Evolutionary conservation across 2,329 filamentous ascomycete genomes (phyloP), one percentile per base, ranked within the genome.

Genomic region (Blastomyces emzantsi): DNA sequence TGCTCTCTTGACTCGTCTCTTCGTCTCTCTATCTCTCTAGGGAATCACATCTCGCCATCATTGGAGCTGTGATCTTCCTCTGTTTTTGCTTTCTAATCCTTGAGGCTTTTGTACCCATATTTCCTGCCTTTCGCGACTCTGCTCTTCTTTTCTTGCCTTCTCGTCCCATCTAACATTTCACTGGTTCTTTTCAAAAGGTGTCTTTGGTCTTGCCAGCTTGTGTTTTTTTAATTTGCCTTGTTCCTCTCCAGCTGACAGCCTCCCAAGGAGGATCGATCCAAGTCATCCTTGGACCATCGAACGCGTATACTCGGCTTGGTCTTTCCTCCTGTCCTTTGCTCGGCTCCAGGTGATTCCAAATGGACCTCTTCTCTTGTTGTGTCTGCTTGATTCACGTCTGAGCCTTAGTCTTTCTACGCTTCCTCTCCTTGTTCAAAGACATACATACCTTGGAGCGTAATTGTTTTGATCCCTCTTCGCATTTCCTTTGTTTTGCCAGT

Each of bases 401-500:
- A 60, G 58, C 43, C 43, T 49, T 17, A 51, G 19, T 49, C 43
- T 60, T 49, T 60, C 58, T 47, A 49, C 43, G 25, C 58, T 56
- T 64, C 58, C 43, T 61, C 51, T 62, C 55, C 45, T 39, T 3
- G 19, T 36, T 62, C 58, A 49, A 60, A 41, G 58, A 60, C 30
- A n/a, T 45, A 49, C 25, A 25, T 58, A 25, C 36, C 52, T 47
- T 58, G 49, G 51, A 57, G 36, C 36, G 54, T 62, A 33, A 39
- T 62, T 59, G n/a, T 52, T 57, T 58, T 62, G 33, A 33, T 59
- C 49, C 54, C n/a, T 59, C 41, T 28, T 64, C 51, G 41, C 63
- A 25, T 54, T 59, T 52, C 49, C 25, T 61, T 30, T 52, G 25
- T 52, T 63, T 8, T 60, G 45, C 33, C 57, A 55, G 36, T 65